Conservation (phyloP, 2,329 filamentous ascomycete species). For the Sporothrix dimorphospora region DNA sequence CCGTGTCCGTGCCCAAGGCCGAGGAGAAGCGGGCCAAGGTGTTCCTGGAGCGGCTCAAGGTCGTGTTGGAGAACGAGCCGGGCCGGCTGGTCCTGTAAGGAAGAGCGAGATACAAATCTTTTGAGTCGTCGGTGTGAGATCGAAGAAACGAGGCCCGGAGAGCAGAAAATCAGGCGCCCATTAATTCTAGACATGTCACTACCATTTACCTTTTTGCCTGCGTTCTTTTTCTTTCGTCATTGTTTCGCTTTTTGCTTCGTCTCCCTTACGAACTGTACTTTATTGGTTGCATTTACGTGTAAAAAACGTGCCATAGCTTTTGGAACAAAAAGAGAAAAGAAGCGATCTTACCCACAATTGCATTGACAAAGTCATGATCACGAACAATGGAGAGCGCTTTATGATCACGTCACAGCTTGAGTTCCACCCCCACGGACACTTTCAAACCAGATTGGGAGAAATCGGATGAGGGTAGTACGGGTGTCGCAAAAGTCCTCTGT, state of each 20-base stretch:
- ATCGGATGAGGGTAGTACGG: too few relatives aligned
- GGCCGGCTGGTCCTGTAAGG: slow-evolving; percentile 67
- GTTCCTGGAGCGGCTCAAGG: slow-evolving; percentile 87
- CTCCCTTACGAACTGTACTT: slow-evolving; percentile 10
- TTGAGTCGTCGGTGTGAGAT: not conserved
- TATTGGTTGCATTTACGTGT: slow-evolving; percentile 14
- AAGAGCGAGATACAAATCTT: not conserved
- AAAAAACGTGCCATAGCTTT: not conserved
- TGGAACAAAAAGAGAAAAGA: not conserved
- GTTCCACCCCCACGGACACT: not conserved
- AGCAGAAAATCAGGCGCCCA: not conserved
- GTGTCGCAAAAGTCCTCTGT: not conserved
- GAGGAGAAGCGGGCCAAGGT: slow-evolving; percentile 81
- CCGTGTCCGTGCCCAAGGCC: slow-evolving; percentile 72
- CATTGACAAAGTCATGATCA: not conserved
- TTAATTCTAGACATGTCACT: slow-evolving; percentile 19
- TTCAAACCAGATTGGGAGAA: too few relatives aligned
- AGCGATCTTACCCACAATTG: not conserved
- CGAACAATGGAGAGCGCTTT: too few relatives aligned
- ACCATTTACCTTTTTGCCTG: slow-evolving; percentile 27
- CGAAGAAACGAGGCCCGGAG: too few relatives aligned
- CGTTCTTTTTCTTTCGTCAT: slow-evolving; percentile 29
- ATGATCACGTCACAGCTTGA: too few relatives aligned
- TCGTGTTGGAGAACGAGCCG: slow-evolving; percentile 78
- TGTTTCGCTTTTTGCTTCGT: not conserved